Evolutionary conservation across 768 basidiomycete genomes (phyloP), one percentile per base, ranked within the genome.

Genomic region (Lactarius sp.): DNA sequence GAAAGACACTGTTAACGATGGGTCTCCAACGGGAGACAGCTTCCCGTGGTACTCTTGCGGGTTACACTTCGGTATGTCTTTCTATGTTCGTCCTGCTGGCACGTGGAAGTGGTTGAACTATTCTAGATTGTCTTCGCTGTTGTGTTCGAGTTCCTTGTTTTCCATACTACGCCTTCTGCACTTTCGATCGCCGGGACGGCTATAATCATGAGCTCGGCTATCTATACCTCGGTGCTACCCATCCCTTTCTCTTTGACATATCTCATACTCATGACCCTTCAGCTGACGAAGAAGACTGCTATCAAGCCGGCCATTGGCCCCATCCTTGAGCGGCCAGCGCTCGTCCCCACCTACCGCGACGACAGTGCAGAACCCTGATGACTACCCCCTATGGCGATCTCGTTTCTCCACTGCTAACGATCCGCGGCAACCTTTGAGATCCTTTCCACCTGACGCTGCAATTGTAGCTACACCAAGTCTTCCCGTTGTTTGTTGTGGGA

Each of bases 11-110:
- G 4, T 69, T 90, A 41, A 86, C 85, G 1, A 73, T 83, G 69
- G 88, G 86, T 0, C 72, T 88, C 10, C 85, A 85, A 60, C 79
- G 81, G 1, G 87, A 90, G 71, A 83, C 83, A 9, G 87, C 85
- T 0, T 82, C 84, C 0, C 74, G 86, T 41, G 85, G 84, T 0
- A 77, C 84, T 1, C 75, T 90, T 68, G 87, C 82, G 0, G 72
- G 86, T 2, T 91, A 86, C 68, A 75, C 78, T 3, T 80, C 83
- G 71, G 82, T 79, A 46, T 47, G 71, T 59, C 73, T 73, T 39
- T 20, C 42, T 20, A 66, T 73, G 62, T 20, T 42, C 37, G 5
- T 20, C n/a, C 50, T 14, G 39, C 42, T 7, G 20, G 34, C 44
- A 4, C 39, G 55, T 49, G 22, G 2, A 49, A 16, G 22, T 13